A percentile compares a stretch with the other conserved stretches of the same genome.
These are phyloP conservation scores for Ganoderma lucidum DNA, from an alignment of 1,284 basidiomycete genomes.

Conservation along the genomic window DNA sequence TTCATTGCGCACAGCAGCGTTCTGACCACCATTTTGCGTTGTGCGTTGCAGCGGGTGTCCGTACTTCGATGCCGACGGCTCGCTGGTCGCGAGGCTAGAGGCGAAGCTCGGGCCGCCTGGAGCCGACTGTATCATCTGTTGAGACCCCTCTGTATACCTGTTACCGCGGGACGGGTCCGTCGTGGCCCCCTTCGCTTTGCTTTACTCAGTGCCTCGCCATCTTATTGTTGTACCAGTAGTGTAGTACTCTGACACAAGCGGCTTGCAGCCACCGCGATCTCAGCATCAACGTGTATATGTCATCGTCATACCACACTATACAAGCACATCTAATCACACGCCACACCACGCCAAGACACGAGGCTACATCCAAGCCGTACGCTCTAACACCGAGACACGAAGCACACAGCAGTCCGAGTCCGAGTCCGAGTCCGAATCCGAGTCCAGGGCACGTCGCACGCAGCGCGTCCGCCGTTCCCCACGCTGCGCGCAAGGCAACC, in stretches of 20 bases:
- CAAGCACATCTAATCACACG: not conserved
- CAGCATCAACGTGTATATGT: not conserved
- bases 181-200: not conserved
- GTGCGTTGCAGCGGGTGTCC: slow-evolving; percentile 54
- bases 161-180: not conserved
- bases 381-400: not conserved
- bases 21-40: not conserved
- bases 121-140: slow-evolving; percentile 66
- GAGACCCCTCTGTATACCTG: slow-evolving; percentile 20
- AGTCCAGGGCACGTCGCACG: not conserved
- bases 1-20: not conserved
- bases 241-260: not conserved
- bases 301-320: not conserved
- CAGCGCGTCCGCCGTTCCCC: not conserved
- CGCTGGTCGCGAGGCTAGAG: slow-evolving; percentile 60
- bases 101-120: slow-evolving; percentile 56
- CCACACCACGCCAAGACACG: not conserved
- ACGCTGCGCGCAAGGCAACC: not conserved
- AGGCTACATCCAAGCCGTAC: not conserved
- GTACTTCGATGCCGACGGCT: slow-evolving; percentile 63
- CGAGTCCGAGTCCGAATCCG: not conserved
- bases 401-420: not conserved
- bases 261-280: not conserved
- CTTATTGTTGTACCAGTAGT: not conserved
- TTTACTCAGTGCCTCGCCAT: not conserved